Percentiles rank a stretch among this genome's conserved stretches.
Evolutionary conservation across 352 stramenopile species (phyloP).

Genomic region (Peronospora destructor): DNA sequence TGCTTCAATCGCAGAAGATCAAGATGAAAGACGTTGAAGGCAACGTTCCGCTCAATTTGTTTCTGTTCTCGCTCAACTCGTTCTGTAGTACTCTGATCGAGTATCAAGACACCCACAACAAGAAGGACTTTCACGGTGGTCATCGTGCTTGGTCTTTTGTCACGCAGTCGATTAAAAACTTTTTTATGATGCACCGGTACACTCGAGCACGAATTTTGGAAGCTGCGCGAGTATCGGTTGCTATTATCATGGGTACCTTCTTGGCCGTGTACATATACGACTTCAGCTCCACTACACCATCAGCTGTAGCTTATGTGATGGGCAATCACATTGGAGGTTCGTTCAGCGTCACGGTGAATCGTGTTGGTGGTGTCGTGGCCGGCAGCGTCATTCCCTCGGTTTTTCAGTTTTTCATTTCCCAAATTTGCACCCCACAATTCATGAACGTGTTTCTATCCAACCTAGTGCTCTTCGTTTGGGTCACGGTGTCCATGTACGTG

Average conservation of each 20-base stretch:
- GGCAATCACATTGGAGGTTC: constrained; percentile 69
- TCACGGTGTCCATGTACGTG: constrained; percentile 70
- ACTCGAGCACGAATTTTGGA: constrained; percentile 10
- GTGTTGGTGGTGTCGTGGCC: constrained; percentile 74
- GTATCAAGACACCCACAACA: constrained; percentile 60
- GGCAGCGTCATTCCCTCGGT: constrained; percentile 76
- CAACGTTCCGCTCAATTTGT: constrained; percentile 78
- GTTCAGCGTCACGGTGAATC: constrained; percentile 77
- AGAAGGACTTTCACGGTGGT: constrained; percentile 40
- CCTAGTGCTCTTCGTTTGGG: constrained; percentile 63
- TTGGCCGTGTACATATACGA: constrained; percentile 69
- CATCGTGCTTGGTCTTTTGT: constrained; percentile 52
- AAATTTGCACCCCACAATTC: constrained; percentile 42
- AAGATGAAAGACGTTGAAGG: constrained; percentile 64
- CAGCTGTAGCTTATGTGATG: constrained; percentile 70
- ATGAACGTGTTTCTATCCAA: constrained; percentile 46
- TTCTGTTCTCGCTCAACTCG: constrained; percentile 79
- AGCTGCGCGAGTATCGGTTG: constrained; percentile 15
- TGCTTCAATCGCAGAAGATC: constrained; percentile 44
- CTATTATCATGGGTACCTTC: constrained; percentile 60
- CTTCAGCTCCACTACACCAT: constrained; percentile 58
- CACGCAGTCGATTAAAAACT: constrained; percentile 34
- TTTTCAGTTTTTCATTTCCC: constrained; percentile 78
- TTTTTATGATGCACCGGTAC: constrained; percentile 27
- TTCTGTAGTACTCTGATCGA: constrained; percentile 73